A percentile compares a stretch with the other conserved stretches of the same genome.
Conservation (phyloP, 75 land plant species). For the Gnetum montanum region DNA sequence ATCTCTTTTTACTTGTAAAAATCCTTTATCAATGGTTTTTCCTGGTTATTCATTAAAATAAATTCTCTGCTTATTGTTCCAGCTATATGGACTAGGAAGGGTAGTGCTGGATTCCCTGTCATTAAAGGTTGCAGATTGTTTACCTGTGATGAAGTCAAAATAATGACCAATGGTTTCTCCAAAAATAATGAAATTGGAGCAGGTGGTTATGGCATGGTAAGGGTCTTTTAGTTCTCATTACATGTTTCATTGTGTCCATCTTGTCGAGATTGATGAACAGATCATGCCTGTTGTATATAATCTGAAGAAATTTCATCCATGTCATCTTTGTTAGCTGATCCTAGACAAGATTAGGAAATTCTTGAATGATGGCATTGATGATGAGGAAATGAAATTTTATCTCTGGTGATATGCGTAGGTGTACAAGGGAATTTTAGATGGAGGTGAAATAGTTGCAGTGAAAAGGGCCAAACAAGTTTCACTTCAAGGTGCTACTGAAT, state of each 20-base stretch:
- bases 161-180: conserved; percentile 28
- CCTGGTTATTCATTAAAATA: not conserved
- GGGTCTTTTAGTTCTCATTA: too few species aligned
- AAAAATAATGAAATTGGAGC: conserved; percentile 25
- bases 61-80: not conserved
- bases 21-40: not conserved
- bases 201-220: conserved; percentile 46
- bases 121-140: conserved; percentile 39
- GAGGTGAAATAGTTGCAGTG: conserved; percentile 61
- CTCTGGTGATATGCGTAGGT: conserved; percentile 42
- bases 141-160: conserved; percentile 22
- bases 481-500: conserved; percentile 26
- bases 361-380: too few species aligned
- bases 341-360: too few species aligned
- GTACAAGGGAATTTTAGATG: conserved; percentile 47
- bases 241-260: too few species aligned
- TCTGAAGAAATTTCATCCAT: too few species aligned
- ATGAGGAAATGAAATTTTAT: too few species aligned
- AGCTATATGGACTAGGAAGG: conserved; percentile 14
- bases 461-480: conserved; percentile 74
- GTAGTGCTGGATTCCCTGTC: conserved; percentile 14
- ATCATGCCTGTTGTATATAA: too few species aligned
- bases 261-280: too few species aligned
- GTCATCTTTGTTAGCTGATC: too few species aligned
- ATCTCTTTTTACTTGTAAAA: not conserved